Evolutionary conservation across 228 moss, liverwort and hornwort genomes (phyloP), one percentile per base, ranked within the genome.

Genomic region (Sphagnum fallax): DNA sequence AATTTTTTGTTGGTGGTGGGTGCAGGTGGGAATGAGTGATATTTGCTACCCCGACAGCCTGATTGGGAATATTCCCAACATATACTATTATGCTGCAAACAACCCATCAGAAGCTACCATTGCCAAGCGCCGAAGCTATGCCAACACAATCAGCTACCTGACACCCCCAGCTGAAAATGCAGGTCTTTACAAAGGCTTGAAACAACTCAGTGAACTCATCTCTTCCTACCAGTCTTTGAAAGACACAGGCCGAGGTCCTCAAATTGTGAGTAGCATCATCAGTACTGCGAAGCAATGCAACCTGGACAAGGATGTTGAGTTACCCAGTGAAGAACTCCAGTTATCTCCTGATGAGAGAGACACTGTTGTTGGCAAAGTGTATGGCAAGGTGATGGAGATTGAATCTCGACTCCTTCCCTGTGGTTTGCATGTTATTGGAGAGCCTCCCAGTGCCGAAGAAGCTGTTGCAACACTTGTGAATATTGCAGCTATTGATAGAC

Each of bases 101-200:
- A 98, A 98, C 61, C 98, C 98, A 0, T 98, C 98, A 4, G 98
- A 98, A 77, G 98, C 98, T 7, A 98, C 98, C 10, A 93, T 98
- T 12, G 98, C 98, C 10, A 98, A 98, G 75, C 75, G 98, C 58
- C 90, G 98, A 52, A 98, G 98, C 67, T 98, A 98, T 55, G 98
- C 98, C 8, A 98, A 98, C 72, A 98, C 98, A 48, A 93, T 98
- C 77, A 98, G 98, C 70, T 98, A 98, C 63, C 87, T 98, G 12
- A 98, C 98, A 5, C 98, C 98, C 51, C 97, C 97, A 52, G 97
- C 97, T 48, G 97, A 98, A 71, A 98, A 98, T 66, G 97, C 97
- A 4, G 97, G 97, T 13, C 68, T 98, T 7, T 98, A 98, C 77
- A 98, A 93, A 73, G 97, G 97, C 1, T 73, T 98, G 75, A 98